Evolutionary conservation across 495 filamentous ascomycete species (phyloP), one percentile per base, ranked within the genome.

Genomic region (Extremus antarcticus): DNA sequence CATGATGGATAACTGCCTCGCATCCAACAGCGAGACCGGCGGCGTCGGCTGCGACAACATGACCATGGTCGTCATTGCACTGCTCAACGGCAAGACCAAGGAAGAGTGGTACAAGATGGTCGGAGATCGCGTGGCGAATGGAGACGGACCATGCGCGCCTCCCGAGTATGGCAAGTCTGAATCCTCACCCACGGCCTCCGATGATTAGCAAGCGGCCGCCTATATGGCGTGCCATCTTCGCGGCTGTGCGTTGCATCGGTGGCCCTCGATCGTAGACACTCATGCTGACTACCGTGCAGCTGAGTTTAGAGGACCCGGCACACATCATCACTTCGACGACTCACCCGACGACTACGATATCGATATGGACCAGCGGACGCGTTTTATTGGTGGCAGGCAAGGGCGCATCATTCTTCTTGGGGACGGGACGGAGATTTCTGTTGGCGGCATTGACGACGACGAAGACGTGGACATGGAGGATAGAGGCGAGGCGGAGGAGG

Each of bases 1-100:
- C 74, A 94, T 98, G 89, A 98, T 98, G 92, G 90, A 97, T 74
- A 98, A 97, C 72, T 98, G 92, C 68, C 78, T 97, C 52, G 87
- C 92, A 25, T 90, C 89, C 50, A 96, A 92, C 76, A 92, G 90
- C 63, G 94, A 98, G 71, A 97, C 92, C 41, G 92, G 92, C 29
- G 92, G 92, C 43, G 92, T 98, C 47, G 92, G 92, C 57, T 98
- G 92, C 72, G 92, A 98, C 72, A 98, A 98, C 75, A 98, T 98
- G 92, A 98, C 92, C 60, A 95, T 97, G 86, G 77, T 84, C 63
- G 74, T 98, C 60, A 76, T 98, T 66, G 92, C 84, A 58, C 80
- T 98, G 64, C 80, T 98, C 52, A 80, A 83, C 60, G 92, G 91
- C 67, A 85, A 84, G 76, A 89, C 80, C 63, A 95, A 94, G 75